Base-by-base conservation (phyloP, 2,329 filamentous ascomycete species). In the Colletotrichum abscissum region DNA sequence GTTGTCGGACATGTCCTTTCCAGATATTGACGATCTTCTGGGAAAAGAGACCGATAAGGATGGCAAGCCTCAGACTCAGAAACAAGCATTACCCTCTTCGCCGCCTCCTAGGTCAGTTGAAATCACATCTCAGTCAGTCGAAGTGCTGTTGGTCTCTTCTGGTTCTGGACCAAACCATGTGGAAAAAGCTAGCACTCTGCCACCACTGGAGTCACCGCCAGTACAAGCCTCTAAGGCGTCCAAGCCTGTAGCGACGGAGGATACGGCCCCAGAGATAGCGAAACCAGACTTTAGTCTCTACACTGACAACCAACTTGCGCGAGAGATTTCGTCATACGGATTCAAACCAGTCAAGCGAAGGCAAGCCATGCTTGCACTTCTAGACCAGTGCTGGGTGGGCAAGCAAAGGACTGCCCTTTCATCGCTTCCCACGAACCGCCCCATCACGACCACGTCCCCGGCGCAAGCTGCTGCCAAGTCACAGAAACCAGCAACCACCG, bases 331-430 rank as follows among this genome's bases (percentile, higher is more conserved):
- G 5, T 85, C 86, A 0, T 95, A 91, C 77, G 92, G 92, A 0
- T 95, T 95, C 82, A 95, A 95, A 78, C 85, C 91, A 1, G 84
- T 95, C 35, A 94, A 92, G 79, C 90, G 86, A 68, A 88, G 93
- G 22, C 86, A 88, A 62, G 90, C 90, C 9, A 94, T 94, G 92
- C 91, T 95, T 73, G 85, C 89, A 1, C 81, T 95, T 12, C 83
- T 95, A 14, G 85, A 93, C 64, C 89, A 91, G 78, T 95, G 94
- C 80, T 95, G 93, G 92, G 82, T 88, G 75, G 91, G 90, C 70
- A 90, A 90, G 78, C 74, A 77, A 9, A 78, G 74, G 49, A 68
- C 76, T 8, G 75, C 57, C 19, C 75, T 64, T 68, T 79, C 42
- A 74, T 77, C 55, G 77, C 77, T n/a, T 75, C 79, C 52, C 46